Base-by-base conservation (phyloP, 208 protist genomes). In the Crithidia sp. region DNA sequence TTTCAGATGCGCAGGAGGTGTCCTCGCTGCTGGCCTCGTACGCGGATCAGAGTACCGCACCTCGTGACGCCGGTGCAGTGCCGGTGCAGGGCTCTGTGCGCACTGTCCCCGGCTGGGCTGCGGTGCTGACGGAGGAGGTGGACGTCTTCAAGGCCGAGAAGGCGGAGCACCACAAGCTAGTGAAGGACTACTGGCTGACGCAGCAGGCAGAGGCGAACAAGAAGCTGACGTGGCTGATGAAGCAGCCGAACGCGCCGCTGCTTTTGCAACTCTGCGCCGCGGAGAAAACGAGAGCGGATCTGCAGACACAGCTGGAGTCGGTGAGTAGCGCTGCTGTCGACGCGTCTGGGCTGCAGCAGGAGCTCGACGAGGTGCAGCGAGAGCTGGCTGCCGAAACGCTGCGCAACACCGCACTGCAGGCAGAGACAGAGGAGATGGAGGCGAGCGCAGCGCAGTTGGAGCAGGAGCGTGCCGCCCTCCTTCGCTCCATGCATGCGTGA, bases 141-240 rank as follows among this genome's bases (percentile, higher is more conserved):
- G 71, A 44, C 47, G 58, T 49, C 7, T 74, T 79, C 28, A 54
- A 28, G 12, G 56, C 43, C 47, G 79, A 75, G 54, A 76, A 74
- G 47, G 49, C 28, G 14, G 62, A 19, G 39, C 75, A 67, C 59
- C 71, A 59, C 9, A 17, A 13, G 47, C 44, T 36, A 19, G 47
- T 44, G 12, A 67, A 39, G 37, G 40, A 44, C 36, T 66, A 45
- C 66, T 85, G 69, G 71, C 17, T 53, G 54, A 74, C 58, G 14
- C 78, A 75, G 47, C 56, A 59, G 28, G 45, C 17, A 5, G 84
- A 88, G 63, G 39, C 63, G 57, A 28, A 77, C n/a, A 90, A 90
- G 58, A 86, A 86, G 61, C 47, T 85, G 70, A 66, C 71, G 49
- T 90, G 85, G 85, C 77, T 90, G 28, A 45, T 65, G 36, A 78